Evolutionary conservation across 352 stramenopile genomes (phyloP).

Genomic region (Bremia lactucae): DNA sequence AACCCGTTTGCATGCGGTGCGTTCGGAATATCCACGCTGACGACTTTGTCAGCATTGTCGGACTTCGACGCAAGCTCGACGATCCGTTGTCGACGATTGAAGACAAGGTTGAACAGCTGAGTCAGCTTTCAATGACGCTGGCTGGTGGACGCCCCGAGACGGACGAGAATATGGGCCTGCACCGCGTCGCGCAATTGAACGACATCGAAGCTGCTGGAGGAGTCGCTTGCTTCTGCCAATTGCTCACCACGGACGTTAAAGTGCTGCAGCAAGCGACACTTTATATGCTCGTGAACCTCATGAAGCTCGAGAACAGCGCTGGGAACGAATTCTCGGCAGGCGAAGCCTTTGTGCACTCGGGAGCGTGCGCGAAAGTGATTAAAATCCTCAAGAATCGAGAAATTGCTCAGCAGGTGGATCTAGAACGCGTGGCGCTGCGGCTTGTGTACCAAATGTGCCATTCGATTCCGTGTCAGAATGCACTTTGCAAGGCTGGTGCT

Average conservation of each 20-base stretch:
- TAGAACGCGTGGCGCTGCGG: conserved; percentile 59
- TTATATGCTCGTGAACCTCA: conserved; percentile 67
- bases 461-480: conserved; percentile 50
- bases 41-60: conserved; percentile 71
- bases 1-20: conserved; percentile 64
- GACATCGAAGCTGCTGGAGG: conserved; percentile 75
- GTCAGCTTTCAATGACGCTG: conserved; percentile 47
- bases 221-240: conserved; percentile 55
- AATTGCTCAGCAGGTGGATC: conserved; percentile 41
- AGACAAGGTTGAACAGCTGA: conserved; percentile 63
- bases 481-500: conserved; percentile 47
- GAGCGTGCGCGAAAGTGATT: conserved; percentile 41
- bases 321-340: conserved; percentile 53
- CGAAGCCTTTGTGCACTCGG: conserved; percentile 56
- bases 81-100: conserved; percentile 27
- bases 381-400: conserved; percentile 50
- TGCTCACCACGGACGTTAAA: conserved; percentile 44
- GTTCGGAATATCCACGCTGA: conserved; percentile 54
- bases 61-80: conserved; percentile 42
- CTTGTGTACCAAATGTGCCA: conserved; percentile 70
- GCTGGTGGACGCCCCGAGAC: conserved; percentile 53
- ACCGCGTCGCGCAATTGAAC: conserved; percentile 74
- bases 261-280: conserved; percentile 45
- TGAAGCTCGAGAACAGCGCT: conserved; percentile 62
- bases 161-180: conserved; percentile 46